Base-by-base conservation (phyloP, 2,329 filamentous ascomycete genomes). In the Pseudophaeomoniella oleicola region DNA sequence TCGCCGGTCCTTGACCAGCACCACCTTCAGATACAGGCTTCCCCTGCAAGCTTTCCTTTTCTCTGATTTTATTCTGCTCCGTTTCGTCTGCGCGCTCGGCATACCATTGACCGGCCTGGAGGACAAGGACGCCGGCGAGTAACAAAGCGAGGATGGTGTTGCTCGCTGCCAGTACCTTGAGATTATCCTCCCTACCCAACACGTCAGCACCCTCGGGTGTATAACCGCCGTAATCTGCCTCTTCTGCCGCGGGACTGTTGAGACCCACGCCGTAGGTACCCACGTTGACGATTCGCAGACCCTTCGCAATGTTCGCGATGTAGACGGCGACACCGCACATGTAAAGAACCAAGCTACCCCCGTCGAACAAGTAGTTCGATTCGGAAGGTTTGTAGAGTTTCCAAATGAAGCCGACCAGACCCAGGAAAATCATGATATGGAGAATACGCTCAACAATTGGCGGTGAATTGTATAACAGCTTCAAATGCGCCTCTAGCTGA, bases 81-180 rank as follows among this genome's bases (percentile, higher is more conserved):
- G 87, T 81, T 51, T 71, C 70, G 60, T 96, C 87, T 64, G 92
- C 92, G 54, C 83, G 72, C 71, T 96, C 87, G 16, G 90, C 90
- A 63, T 98, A 98, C 90, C 88, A 96, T 70, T 96, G 85, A 9
- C 90, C 90, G 14, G 85, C 85, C 72, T 98, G 90, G 52, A 98
- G 63, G 19, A 94, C 83, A 45, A 98, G 57, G 6, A 98, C 83
- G 4, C 90, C 90, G 3, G 96, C 78, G 37, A 98, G 63, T 18
- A 98, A 85, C 32, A 98, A 71, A 22, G 88, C 90, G 39, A 96
- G 62, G 54, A 98, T 98, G 3, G 90, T 96, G 61, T 98, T 94
- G 58, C 85, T 94, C 5, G 90, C 90, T 19, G 86, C 77, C 50
- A 96, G 67, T 12, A 98, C 88, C 64, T 84, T 81, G 49, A 98